phyloP scores from a whole-genome alignment of 768 basidiomycete genomes.

The Pulveroboletus sp. region DNA sequence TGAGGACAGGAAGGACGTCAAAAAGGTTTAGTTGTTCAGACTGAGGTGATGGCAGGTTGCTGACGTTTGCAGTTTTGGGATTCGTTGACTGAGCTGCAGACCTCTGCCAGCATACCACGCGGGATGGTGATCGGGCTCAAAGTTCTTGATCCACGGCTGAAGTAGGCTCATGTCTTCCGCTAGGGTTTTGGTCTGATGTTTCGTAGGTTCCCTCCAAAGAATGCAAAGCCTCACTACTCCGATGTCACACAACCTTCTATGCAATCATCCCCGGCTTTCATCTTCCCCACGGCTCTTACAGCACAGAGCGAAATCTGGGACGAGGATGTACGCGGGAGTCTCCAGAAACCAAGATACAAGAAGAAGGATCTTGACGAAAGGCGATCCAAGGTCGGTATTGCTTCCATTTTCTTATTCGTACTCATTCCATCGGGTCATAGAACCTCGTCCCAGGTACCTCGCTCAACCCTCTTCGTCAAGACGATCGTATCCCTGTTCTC shows the following conservation, averaged over 20 bases:
- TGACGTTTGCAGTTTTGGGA: constrained; percentile 45
- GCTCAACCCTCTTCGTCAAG: constrained; percentile 63
- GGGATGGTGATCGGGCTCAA: constrained; percentile 77
- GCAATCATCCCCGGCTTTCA: constrained; percentile 28
- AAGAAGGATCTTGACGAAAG: constrained; percentile 87
- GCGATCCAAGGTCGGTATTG: constrained; percentile 54
- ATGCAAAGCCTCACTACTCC: constrained; percentile 45
- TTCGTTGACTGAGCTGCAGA: constrained; percentile 54
- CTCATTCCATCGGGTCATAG: constrained; percentile 36
- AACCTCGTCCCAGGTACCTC: constrained; percentile 73
- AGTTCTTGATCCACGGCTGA: constrained; percentile 83
- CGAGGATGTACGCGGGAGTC: constrained; percentile 47
- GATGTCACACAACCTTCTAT: constrained; percentile 23
- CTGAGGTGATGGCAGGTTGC: neutral
- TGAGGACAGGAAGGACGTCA: constrained; percentile 53
- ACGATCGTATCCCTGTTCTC: constrained; percentile 80
- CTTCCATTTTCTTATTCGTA: neutral
- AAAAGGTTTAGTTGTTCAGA: constrained; percentile 40
- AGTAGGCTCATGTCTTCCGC: constrained; percentile 42
- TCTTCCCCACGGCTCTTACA: constrained; percentile 51
- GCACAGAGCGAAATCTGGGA: constrained; percentile 73
- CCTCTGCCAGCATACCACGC: constrained; percentile 62
- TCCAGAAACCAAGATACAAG: constrained; percentile 64
- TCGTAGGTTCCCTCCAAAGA: constrained; percentile 78
- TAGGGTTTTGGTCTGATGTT: neutral